Evolutionary conservation across 495 filamentous ascomycete genomes (phyloP).

Genomic region (Rhypophila decipiens): DNA sequence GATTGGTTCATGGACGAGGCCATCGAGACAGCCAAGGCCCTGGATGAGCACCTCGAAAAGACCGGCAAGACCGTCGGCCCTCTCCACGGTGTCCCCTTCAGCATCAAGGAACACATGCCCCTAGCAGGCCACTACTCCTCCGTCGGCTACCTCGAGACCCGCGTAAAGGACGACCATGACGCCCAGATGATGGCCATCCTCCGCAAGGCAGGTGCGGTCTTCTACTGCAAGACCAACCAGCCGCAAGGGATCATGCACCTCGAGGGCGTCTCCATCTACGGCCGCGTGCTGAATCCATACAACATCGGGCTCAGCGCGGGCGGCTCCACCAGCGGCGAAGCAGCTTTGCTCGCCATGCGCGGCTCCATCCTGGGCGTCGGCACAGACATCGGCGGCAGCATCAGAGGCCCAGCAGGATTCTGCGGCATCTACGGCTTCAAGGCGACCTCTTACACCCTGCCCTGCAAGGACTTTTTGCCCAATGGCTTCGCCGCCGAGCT

Average conservation of each 20-base stretch:
- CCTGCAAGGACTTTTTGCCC: constrained; percentile 36
- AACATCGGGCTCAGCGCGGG: not conserved
- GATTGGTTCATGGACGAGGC: constrained; percentile 62
- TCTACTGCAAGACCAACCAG: constrained; percentile 45
- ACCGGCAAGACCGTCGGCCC: constrained; percentile 52
- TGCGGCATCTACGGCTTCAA: constrained; percentile 60
- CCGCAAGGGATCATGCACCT: constrained; percentile 56
- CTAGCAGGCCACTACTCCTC: constrained; percentile 67
- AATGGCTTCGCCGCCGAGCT: not conserved
- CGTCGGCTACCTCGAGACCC: constrained; percentile 58
- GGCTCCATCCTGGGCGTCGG: constrained; percentile 4
- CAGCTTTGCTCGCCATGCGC: constrained; percentile 5
- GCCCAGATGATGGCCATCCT: constrained; percentile 56
- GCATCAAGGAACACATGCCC: constrained; percentile 73
- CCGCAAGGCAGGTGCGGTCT: constrained; percentile 37
- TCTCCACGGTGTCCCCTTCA: constrained; percentile 77
- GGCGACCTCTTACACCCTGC: constrained; percentile 54
- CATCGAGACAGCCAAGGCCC: constrained; percentile 45
- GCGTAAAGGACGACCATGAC: constrained; percentile 53
- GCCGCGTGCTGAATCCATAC: constrained; percentile 49
- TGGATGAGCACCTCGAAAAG: constrained; percentile 46
- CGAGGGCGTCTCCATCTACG: constrained; percentile 50
- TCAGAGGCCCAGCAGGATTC: constrained; percentile 54
- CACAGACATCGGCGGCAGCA: constrained; percentile 7
- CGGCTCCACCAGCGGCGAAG: constrained; percentile 8